Percentiles rank a stretch among this genome's conserved stretches.
Evolutionary conservation across 2,329 filamentous ascomycete species (phyloP).

Genomic region (Stagonosporopsis chrysanthemi): DNA sequence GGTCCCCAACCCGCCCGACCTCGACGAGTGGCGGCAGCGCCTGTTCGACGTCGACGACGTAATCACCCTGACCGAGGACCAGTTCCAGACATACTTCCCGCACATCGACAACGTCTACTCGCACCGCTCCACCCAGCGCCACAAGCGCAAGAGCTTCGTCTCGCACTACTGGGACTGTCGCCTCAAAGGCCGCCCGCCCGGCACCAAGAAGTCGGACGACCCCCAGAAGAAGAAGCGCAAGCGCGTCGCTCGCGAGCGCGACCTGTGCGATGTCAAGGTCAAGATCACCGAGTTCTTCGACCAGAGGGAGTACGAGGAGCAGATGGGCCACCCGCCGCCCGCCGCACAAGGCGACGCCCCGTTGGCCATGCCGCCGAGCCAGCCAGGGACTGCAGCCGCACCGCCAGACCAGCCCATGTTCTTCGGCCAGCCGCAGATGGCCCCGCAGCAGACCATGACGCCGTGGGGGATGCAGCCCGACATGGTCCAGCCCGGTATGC

Average conservation of each 20-base stretch:
- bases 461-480: constrained; percentile 38
- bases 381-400: background rate
- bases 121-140: constrained; percentile 79
- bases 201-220: constrained; percentile 80
- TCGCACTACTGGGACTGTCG: constrained; percentile 88
- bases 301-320: constrained; percentile 52
- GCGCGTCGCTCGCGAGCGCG: constrained; percentile 74
- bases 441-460: constrained; percentile 24
- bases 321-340: constrained; percentile 41
- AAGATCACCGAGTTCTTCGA: constrained; percentile 83
- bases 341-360: constrained; percentile 18
- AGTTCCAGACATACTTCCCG: constrained; percentile 84
- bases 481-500: constrained; percentile 24
- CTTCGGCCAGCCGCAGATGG: constrained; percentile 30
- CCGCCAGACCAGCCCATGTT: constrained; percentile 28
- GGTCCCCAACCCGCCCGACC: constrained; percentile 70
- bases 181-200: constrained; percentile 78
- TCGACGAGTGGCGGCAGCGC: constrained; percentile 73
- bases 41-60: constrained; percentile 78
- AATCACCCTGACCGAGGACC: constrained; percentile 75
- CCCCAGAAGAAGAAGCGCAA: constrained; percentile 85
- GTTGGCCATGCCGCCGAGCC: no score
- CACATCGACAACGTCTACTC: constrained; percentile 87
- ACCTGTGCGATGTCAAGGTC: constrained; percentile 87
- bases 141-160: constrained; percentile 82